Evolutionary conservation across 192 early-diverging fungal species (phyloP), one percentile per base, ranked within the genome.

Genomic region (Umbelopsis isabellina): DNA sequence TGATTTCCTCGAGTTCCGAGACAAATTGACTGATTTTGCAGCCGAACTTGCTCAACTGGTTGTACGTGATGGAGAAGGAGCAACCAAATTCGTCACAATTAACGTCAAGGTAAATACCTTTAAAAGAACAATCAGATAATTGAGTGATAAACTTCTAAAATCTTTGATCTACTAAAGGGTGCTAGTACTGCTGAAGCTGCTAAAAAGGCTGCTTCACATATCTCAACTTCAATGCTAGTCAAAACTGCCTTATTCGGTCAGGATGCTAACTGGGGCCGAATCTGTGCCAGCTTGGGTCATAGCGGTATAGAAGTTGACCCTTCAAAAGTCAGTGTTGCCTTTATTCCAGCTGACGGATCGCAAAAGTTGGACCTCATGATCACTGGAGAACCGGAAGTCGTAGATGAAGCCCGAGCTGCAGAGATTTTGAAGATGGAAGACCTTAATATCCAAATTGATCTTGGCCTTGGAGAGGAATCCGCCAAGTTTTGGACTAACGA

Each of bases 231-330:
- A 10, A 90, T 93, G 47, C 79, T 98, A 37, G 95, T 98, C 50
- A 98, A 98, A 80, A 97, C 97, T 0, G 97, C 97, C 18, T 82
- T 98, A 41, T 98, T 91, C 73, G 97, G 97, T 1, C 89, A 94
- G 77, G 97, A 98, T 81, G 97, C 97, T 49, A 98, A 98, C 79
- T 98, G 97, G 97, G 97, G 97, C 22, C 89, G 97, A 45, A 75
- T 79, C n/a, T 79, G 78, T 72, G 73, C 73, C 12, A 79, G 73
- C 65, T 41, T 79, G 20, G 70, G 73, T 10, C 76, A 78, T 46
- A 73, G 76, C 22, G 89, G 87, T 4, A 89, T 95, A 10, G 79
- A 88, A 11, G 80, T 97, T 41, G 85, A 91, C 20, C 92, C 95
- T 9, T 75, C 75, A 8, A 85, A 85, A 53, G 95, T 97, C 21